Conservation (phyloP, 1,284 basidiomycete genomes). For the Irpex sp. region DNA sequence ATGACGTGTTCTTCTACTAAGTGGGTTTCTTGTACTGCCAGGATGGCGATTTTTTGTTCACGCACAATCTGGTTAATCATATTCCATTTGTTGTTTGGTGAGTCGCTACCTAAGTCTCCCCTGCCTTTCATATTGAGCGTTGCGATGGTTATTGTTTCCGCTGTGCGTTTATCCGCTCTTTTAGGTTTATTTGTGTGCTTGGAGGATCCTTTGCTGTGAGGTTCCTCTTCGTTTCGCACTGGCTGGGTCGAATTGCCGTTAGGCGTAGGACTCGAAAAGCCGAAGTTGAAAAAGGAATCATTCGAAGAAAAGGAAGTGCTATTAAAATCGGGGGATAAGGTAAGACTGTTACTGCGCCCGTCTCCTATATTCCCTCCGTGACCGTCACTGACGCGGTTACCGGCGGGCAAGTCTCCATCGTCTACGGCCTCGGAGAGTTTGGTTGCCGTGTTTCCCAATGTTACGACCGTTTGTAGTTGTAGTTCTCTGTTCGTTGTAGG, state of each 20-base stretch:
- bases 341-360: not conserved
- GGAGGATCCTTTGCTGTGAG: not conserved
- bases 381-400: not conserved
- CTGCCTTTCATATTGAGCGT: constrained; percentile 1
- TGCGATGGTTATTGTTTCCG: not conserved
- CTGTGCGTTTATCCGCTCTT: not conserved
- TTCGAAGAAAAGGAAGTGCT: not conserved
- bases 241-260: no score
- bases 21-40: constrained; percentile 1
- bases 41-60: not conserved
- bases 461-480: not conserved
- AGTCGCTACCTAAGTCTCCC: not conserved
- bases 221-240: not conserved
- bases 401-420: not conserved
- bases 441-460: not conserved
- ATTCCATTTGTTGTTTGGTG: not conserved
- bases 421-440: not conserved
- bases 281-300: not conserved
- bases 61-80: not conserved
- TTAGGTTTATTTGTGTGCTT: not conserved
- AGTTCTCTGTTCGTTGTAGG: not conserved
- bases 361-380: not conserved
- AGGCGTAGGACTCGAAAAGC: not conserved
- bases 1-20: not conserved
- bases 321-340: not conserved